Conservation (phyloP, 805 yeast species). For the Lachancea waltii region DNA sequence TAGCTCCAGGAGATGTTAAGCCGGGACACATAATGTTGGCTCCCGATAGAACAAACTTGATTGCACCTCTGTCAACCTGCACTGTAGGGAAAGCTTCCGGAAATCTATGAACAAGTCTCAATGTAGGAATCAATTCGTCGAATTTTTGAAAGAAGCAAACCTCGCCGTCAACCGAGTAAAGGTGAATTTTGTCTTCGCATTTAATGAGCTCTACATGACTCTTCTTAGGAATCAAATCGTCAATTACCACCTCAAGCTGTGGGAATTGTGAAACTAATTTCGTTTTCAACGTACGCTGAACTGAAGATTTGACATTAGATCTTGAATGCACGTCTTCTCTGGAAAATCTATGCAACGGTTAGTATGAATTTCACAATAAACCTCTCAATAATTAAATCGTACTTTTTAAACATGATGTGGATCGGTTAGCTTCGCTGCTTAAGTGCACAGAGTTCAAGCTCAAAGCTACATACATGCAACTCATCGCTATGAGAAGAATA, state of each 20-base stretch:
- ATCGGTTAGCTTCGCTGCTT: not conserved
- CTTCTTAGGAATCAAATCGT: conserved; percentile 81
- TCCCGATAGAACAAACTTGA: conserved; percentile 89
- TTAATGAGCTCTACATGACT: conserved; percentile 72
- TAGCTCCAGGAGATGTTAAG: conserved; percentile 78
- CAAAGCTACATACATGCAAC: not conserved
- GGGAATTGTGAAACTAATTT: conserved; percentile 72
- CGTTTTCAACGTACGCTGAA: conserved; percentile 80
- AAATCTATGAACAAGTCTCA: conserved; percentile 70
- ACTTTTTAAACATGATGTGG: conserved; percentile 10
- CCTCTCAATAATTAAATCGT: not conserved
- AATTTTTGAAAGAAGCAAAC: conserved; percentile 77
- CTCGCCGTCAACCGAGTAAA: conserved; percentile 66
- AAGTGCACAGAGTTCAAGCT: too few species aligned
- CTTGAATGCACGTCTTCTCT: conserved; percentile 85
- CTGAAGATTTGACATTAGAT: conserved; percentile 87
- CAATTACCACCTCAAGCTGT: conserved; percentile 66
- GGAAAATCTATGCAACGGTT: conserved; percentile 44
- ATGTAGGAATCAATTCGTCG: conserved; percentile 68
- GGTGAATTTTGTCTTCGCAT: conserved; percentile 83
- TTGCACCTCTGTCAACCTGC: conserved; percentile 93
- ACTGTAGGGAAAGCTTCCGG: conserved; percentile 81
- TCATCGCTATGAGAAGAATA: not conserved
- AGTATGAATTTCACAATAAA: conserved; percentile 4
- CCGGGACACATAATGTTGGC: conserved; percentile 98